Evolutionary conservation across 2,329 filamentous ascomycete species (phyloP), one percentile per base, ranked within the genome.

Genomic region (Arthrinium puccinioides): DNA sequence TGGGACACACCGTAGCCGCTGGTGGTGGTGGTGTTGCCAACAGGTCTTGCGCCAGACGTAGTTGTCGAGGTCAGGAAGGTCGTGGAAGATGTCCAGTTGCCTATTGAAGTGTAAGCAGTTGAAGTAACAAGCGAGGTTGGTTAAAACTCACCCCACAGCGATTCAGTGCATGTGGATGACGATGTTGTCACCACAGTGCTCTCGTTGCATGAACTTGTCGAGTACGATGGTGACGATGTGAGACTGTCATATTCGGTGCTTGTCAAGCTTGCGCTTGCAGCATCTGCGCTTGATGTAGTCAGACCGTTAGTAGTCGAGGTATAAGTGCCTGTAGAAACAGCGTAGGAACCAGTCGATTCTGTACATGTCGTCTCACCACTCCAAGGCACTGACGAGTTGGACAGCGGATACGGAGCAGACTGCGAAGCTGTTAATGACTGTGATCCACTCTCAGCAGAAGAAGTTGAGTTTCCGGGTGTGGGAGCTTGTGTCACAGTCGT

Each of bases 61-160:
- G 33, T 36, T 4, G 16, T 16, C 3, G 33, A 36, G 11, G 33
- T 36, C 10, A 5, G 33, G 11, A 36, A 36, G 1, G 33, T 36
- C 10, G 25, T 27, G 5, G 25, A 27, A 14, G 25, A n/a, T 8
- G 33, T 36, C 33, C 33, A 36, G 20, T 36, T 36, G 33, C 33
- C 33, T 36, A 15, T n/a, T n/a, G 9, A 6, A 15, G 10, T 28
- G n/a, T 11, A 6, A 11, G 21, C 20, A 33, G 31, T 13, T 11
- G n/a, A 23, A 23, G n/a, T 11, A 3, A 23, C 21, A 23, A 11
- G 6, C 11, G 18, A 3, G 1, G 9, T 23, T 11, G n/a, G 20
- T 23, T 11, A 16, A 16, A 11, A 21, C 33, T 10, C 28, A 36
- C 33, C n/a, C 33, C 33, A 36, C 11, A 28, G 24, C 15, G 33